Evolutionary conservation across 352 stramenopile species (phyloP), one percentile per base, ranked within the genome.

Genomic region (Pythium pyrilobum): DNA sequence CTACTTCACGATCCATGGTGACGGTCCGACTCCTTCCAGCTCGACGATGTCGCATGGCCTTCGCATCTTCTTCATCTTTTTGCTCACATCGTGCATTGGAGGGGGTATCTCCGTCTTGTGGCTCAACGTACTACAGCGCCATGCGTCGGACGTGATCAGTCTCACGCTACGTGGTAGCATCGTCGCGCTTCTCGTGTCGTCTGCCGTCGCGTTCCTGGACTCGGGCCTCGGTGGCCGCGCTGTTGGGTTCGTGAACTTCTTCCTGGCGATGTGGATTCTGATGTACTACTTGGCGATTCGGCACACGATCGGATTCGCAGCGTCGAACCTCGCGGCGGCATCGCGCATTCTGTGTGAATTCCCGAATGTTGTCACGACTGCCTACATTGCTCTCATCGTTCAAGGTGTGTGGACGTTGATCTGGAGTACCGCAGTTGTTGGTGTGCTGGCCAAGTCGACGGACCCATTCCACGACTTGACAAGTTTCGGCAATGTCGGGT

Each of bases 171-270:
- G 72, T 25, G 60, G 56, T 11, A 87, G 80, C 46, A 82, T 90
- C 32, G 66, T 76, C 23, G 78, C 64, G 23, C 72, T 84, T 11
- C 36, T 85, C 6, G 61, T 73, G 36, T 70, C 70, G 4, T 71
- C 75, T 20, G 46, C 79, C 9, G 56, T 83, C 12, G 72, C 74
- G 13, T 91, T 95, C 56, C 63, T 79, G 21, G 69, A 93, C 64
- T 87, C 81, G 21, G 81, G 82, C 20, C 64, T 79, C 47, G 77
- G 74, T 2, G 85, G 85, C n/a, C 82, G 79, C 31, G 85, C 82
- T 6, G 87, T 93, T 21, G 82, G 81, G 12, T 90, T 95, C 46
- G 52, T 87, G 42, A 92, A 92, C 47, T 52, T 95, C 13, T 90
- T 93, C 59, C 63, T 89, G n/a, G 74, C 81, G 11, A 41, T 80